Base-by-base conservation (phyloP, 441 rosid species). In the Jatropha multifida region DNA sequence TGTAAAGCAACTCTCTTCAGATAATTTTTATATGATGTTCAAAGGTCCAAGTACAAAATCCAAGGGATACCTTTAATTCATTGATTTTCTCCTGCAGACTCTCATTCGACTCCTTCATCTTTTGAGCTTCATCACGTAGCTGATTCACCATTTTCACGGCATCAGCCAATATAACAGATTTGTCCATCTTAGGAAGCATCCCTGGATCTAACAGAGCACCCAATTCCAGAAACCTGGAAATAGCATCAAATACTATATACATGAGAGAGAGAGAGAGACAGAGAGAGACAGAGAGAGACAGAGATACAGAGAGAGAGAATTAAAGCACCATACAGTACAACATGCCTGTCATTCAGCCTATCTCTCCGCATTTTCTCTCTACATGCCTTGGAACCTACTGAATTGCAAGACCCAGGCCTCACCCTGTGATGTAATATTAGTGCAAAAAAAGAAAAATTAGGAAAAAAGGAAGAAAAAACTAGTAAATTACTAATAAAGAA, bases 281-380 rank as follows among this genome's bases (percentile, higher is more conserved):
- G 32, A 42, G 58, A 68, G 38, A 65, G 55, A 59, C 7, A 20
- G 17, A 37, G 20, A 65, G 55, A 59, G 8, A 20, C 1, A 68
- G 38, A 65, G 55, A 59, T 5, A 20, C 13, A 37, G 20, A 65
- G 55, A 59, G 8, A 20, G 17, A 37, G 20, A 65, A 74, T 42
- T 52, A 67, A 32, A 27, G 48, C 27, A 71, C 77, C 59, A 27
- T 76, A 69, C 27, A 71, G 76, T 59, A 27, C 49, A 77, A 67
- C 85, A 83, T 80, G 74, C 90, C 86, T 91, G 85, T 91, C 94
- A 76, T 91, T 89, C 18, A 88, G 84, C 81, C 71, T 88, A 76
- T 91, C 93, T 80, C 94, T 77, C 14, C 92, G 82, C 77, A 86
- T 80, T 79, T 88, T 91, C 84, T 91, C 94, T 78, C 86, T 75